Conservation (phyloP, 192 early-diverging fungal genomes). For the Backusella sp. region DNA sequence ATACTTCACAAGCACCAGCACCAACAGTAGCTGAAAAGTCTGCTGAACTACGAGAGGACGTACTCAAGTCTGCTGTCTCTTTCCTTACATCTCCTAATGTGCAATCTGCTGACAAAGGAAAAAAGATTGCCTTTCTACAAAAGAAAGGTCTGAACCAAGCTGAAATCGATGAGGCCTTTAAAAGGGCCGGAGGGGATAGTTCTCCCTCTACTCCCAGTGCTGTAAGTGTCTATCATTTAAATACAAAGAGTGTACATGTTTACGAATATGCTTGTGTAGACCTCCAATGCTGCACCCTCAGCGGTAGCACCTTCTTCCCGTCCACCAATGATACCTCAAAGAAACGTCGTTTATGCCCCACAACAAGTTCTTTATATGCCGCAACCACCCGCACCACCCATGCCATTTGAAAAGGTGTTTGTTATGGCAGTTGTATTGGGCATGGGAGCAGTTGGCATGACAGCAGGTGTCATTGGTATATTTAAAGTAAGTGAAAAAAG, state of each 20-base stretch:
- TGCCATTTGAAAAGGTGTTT: conserved; percentile 24
- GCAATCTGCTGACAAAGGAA: conserved; percentile 63
- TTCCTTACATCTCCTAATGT: conserved; percentile 82
- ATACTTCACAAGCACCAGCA: not conserved
- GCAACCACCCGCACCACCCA: conserved; percentile 16
- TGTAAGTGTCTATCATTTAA: not conserved
- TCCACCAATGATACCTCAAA: conserved; percentile 20
- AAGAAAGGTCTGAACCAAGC: conserved; percentile 67
- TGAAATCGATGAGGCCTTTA: conserved; percentile 69
- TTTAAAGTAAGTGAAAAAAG: conserved; percentile 25
- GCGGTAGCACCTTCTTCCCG: not conserved
- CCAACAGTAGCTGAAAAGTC: not conserved
- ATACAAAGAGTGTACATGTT: not conserved
- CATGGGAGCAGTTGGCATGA: conserved; percentile 23
- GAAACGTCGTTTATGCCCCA: not conserved
- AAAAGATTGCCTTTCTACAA: conserved; percentile 76
- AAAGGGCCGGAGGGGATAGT: conserved; percentile 24
- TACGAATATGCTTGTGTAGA: not conserved
- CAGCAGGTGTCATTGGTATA: conserved; percentile 29
- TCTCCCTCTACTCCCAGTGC: not conserved
- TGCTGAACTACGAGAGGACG: conserved; percentile 48
- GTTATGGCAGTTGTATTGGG: conserved; percentile 27
- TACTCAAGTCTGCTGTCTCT: conserved; percentile 58
- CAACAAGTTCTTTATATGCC: conserved; percentile 28
- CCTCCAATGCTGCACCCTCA: not conserved